A percentile compares a stretch with the other conserved stretches of the same genome.
Conservation (phyloP, 1,139 yeast genomes). For the Nakaseomyces glabratus region DNA sequence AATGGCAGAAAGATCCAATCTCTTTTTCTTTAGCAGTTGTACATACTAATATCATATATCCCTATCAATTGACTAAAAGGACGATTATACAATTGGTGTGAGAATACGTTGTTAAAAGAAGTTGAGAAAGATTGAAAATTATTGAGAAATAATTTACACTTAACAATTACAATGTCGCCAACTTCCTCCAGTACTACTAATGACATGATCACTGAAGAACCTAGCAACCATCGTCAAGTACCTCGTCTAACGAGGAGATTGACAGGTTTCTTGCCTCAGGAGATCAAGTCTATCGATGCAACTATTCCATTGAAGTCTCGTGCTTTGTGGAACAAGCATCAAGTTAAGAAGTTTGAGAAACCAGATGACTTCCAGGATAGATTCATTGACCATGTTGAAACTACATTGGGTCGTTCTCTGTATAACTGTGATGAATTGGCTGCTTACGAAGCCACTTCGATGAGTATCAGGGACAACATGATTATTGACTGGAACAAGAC, state of each 20-base stretch:
- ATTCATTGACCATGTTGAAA: conserved; percentile 81
- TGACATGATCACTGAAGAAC: conserved; percentile 28
- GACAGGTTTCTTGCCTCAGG: conserved; percentile 87
- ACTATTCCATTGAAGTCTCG: conserved; percentile 73
- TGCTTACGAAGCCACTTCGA: conserved; percentile 84
- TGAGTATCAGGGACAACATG: conserved; percentile 68
- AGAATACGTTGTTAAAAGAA: not conserved
- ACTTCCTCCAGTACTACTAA: conserved; percentile 18
- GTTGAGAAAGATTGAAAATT: too few species aligned
- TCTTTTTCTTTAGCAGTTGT: too few species aligned
- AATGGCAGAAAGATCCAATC: too few species aligned
- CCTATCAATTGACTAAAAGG: not conserved
- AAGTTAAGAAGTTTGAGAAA: conserved; percentile 42
- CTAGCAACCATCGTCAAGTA: conserved; percentile 22
- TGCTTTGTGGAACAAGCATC: conserved; percentile 64
- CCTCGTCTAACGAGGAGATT: conserved; percentile 54
- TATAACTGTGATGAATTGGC: conserved; percentile 89
- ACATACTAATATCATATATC: too few species aligned
- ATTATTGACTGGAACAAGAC: conserved; percentile 88
- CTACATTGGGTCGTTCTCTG: conserved; percentile 78
- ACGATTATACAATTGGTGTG: not conserved
- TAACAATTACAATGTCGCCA: conserved; percentile 10
- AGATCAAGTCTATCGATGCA: conserved; percentile 73
- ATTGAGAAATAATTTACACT: too few species aligned
- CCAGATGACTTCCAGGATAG: conserved; percentile 56